Evolutionary conservation across 345 rosid genomes (phyloP), one percentile per base, ranked within the genome.

Genomic region (Lepidium africanum): DNA sequence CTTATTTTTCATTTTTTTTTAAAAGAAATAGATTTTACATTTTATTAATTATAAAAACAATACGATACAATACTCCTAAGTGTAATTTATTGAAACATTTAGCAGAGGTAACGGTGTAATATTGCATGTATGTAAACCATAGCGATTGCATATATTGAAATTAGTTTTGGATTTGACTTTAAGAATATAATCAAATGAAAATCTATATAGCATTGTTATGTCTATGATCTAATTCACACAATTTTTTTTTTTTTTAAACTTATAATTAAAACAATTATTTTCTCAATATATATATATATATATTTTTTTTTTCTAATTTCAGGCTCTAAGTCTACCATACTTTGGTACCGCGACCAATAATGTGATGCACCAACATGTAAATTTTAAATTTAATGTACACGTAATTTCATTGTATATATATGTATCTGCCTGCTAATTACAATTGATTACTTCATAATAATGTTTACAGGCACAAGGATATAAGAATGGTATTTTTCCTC

Each of bases 301-400:
- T 17, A 15, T 30, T 8, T 15, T 9, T 16, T 19, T 6, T 9
- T 3, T 5, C 32, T 27, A 37, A 13, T 48, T 75, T 47, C 81
- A 94, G 99, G 96, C 94, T 59, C 86, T 92, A 61, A 87, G 97
- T 81, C 76, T 85, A 63, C 96, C 98, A 69, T 90, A 93, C 91
- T 62, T 90, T 86, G 96, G 80, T 59, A 15, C 67, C 59, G 81
- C 82, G 67, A 80, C 86, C 39, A 74, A 74, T 35, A 84, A 75
- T 67, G 54, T 80, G 75, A 79, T 81, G 74, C 89, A 80, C 45
- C 85, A 81, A 71, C 82, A 76, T 71, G 98, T 92, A 89, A 83
- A 85, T 56, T 54, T 35, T n/a, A 35, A 41, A 59, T 46, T 30
- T 58, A 48, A 13, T 45, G 47, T 17, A 39, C 42, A 49, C 33